Evolutionary conservation across 495 filamentous ascomycete genomes (phyloP).

Genomic region (Talaromyces nanjingensis): DNA sequence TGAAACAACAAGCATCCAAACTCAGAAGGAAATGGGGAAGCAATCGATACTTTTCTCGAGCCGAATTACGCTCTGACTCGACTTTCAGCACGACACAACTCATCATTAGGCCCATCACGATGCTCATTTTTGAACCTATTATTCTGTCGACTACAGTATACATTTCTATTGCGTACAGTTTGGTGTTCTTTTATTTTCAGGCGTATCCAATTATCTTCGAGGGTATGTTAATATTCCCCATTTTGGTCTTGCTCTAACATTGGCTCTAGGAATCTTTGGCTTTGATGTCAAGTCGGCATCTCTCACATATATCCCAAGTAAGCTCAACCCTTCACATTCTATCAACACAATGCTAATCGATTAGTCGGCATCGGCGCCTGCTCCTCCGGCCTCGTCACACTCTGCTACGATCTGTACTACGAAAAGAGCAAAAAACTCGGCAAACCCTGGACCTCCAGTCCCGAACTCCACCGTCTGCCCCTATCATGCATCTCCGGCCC

Average conservation of each 20-base stretch:
- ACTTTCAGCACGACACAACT: constrained; percentile 36
- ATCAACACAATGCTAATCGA: neutral
- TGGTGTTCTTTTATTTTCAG: constrained; percentile 67
- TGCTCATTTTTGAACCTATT: constrained; percentile 25
- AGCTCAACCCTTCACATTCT: neutral
- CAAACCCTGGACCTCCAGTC: constrained; percentile 33
- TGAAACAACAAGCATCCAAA: constrained; percentile 55
- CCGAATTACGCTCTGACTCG: constrained; percentile 31
- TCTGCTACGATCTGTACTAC: constrained; percentile 50
- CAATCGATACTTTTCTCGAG: constrained; percentile 25
- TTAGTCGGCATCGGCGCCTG: constrained; percentile 16
- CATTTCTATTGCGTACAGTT: constrained; percentile 61
- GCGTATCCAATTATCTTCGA: constrained; percentile 60
- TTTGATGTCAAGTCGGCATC: constrained; percentile 33
- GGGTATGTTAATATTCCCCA: constrained; percentile 13
- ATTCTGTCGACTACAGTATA: constrained; percentile 47
- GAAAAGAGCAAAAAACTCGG: constrained; percentile 29
- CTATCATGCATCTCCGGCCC: constrained; percentile 61
- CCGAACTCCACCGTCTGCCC: constrained; percentile 61
- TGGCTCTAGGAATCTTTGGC: constrained; percentile 20
- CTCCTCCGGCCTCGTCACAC: constrained; percentile 30
- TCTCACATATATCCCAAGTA: constrained; percentile 37
- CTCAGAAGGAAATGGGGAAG: constrained; percentile 54
- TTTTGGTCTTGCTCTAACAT: too few relatives aligned
- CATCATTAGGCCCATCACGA: constrained; percentile 41